Evolutionary conservation across 257 asterid genomes (phyloP).

Genomic region (Fraxinus anomala): DNA sequence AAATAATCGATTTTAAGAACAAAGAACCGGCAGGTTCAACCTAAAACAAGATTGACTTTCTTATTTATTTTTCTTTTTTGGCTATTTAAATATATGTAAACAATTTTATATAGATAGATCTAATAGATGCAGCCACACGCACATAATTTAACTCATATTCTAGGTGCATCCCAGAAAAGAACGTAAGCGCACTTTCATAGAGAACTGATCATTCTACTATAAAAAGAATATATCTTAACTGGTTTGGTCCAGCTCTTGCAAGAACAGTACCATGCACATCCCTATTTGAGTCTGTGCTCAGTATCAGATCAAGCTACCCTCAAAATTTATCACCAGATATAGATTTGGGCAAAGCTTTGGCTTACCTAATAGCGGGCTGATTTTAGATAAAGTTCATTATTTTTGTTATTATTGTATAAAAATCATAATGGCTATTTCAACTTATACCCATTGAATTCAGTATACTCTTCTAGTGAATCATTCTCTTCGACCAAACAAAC

Average conservation of each 20-base stretch:
- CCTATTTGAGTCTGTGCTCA: background rate
- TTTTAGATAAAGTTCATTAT: background rate
- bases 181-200: background rate
- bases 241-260: background rate
- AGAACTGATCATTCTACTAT: background rate
- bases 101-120: background rate
- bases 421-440: background rate
- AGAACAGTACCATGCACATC: background rate
- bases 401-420: background rate
- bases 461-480: background rate
- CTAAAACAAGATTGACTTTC: too few relatives aligned
- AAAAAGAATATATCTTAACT: too few relatives aligned
- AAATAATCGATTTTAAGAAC: background rate
- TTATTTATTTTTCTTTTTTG: background rate
- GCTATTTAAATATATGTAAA: background rate
- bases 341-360: conserved; percentile 6
- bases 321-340: conserved; percentile 5
- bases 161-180: background rate
- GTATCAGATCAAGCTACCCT: conserved; percentile 6
- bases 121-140: background rate
- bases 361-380: background rate
- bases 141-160: background rate
- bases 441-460: background rate
- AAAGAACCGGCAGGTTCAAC: background rate
- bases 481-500: background rate